Evolutionary conservation across 2,329 filamentous ascomycete genomes (phyloP).

Genomic region (Ceratocystiopsis sp.): DNA sequence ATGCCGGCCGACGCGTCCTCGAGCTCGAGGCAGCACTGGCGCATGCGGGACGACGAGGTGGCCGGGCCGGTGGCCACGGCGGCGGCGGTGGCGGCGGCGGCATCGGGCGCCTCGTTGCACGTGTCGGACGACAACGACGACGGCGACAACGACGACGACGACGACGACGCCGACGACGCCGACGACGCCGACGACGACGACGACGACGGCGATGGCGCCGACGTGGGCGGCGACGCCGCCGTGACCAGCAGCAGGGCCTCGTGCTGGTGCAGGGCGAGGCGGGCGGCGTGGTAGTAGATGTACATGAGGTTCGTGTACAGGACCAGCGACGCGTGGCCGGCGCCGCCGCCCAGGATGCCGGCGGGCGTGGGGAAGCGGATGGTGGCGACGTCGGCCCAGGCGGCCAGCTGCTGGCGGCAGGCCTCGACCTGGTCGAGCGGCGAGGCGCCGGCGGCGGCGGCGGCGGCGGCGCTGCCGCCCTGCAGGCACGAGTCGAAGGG

Average conservation of each 20-base stretch:
- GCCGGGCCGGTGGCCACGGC: not conserved
- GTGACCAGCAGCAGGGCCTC: not conserved
- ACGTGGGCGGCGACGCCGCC: not conserved
- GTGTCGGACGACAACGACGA: too few relatives aligned
- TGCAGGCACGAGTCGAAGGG: not conserved
- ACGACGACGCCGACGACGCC: too few relatives aligned
- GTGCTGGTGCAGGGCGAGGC: not conserved
- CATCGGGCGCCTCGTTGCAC: too few relatives aligned
- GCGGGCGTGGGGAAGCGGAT: not conserved
- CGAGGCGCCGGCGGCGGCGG: not conserved
- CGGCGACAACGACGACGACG: too few relatives aligned
- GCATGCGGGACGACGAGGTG: not conserved
- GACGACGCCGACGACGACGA: too few relatives aligned
- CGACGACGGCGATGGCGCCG: too few relatives aligned
- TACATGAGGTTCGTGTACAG: slow-evolving; percentile 1
- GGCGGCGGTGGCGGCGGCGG: too few relatives aligned
- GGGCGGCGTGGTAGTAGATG: slow-evolving; percentile 1
- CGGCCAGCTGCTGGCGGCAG: not conserved
- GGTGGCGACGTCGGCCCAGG: not conserved
- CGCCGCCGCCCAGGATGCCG: not conserved
- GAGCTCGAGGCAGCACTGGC: not conserved
- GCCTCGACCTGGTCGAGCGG: not conserved
- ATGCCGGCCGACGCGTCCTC: not conserved
- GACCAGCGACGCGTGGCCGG: not conserved
- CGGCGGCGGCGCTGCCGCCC: not conserved